Conservation (phyloP, 1,284 basidiomycete genomes). For the Ceratobasidium sp. region DNA sequence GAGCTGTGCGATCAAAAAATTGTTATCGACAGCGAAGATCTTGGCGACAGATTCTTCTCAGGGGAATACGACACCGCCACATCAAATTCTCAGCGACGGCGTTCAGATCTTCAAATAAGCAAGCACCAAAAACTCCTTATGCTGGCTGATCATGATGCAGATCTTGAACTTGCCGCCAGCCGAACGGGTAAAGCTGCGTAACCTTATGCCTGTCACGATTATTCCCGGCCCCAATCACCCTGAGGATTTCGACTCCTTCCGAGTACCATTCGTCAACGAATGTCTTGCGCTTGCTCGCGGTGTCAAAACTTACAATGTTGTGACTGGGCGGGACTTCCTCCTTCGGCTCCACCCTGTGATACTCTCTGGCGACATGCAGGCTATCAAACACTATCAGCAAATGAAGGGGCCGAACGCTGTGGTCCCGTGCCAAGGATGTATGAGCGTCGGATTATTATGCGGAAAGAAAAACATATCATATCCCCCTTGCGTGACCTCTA, state of each 20-base stretch:
- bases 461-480: constrained; percentile 10
- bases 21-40: constrained; percentile 29
- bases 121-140: constrained; percentile 50
- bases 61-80: constrained; percentile 56
- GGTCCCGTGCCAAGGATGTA: constrained; percentile 64
- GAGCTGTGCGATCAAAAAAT: constrained; percentile 24
- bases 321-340: not conserved
- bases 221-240: constrained; percentile 65
- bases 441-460: constrained; percentile 56
- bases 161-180: constrained; percentile 63
- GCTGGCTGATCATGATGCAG: constrained; percentile 63
- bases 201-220: constrained; percentile 60
- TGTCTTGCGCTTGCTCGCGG: constrained; percentile 59
- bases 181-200: constrained; percentile 55
- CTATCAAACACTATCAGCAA: constrained; percentile 54
- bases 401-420: constrained; percentile 66
- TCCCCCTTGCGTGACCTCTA: constrained; percentile 48
- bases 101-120: constrained; percentile 60
- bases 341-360: constrained; percentile 54
- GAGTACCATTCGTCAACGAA: constrained; percentile 61
- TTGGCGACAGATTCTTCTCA: constrained; percentile 54
- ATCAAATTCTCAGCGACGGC: constrained; percentile 58
- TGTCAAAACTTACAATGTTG: constrained; percentile 58
- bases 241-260: constrained; percentile 62
- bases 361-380: constrained; percentile 53